Evolutionary conservation across 148 eudicot species (phyloP).

Genomic region (Euryodendron excelsum): DNA sequence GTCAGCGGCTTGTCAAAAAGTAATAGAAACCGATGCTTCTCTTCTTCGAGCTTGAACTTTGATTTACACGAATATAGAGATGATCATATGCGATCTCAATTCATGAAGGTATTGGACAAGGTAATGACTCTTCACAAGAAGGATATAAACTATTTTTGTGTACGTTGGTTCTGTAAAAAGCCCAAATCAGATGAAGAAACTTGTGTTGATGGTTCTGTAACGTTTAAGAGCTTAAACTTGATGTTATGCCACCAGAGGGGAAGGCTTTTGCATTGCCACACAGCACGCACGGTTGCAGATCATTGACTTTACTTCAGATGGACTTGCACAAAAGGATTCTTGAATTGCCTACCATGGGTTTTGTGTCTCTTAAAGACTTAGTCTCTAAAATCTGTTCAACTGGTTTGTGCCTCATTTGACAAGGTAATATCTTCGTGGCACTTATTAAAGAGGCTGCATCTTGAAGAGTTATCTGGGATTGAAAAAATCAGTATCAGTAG

Average conservation of each 20-base stretch:
- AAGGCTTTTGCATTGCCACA: neutral
- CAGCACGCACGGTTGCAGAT: neutral
- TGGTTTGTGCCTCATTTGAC: neutral
- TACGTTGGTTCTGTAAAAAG: neutral
- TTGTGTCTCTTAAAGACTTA: neutral
- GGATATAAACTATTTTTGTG: neutral
- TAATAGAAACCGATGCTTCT: too few species aligned
- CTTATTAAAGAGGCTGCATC: neutral
- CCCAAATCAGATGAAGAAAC: neutral
- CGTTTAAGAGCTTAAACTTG: neutral
- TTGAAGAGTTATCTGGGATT: neutral
- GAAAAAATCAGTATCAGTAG: neutral
- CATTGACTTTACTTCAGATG: neutral
- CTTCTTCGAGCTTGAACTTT: neutral
- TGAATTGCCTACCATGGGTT: neutral
- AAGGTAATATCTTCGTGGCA: neutral
- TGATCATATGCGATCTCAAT: neutral
- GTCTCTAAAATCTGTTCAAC: neutral
- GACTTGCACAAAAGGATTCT: neutral
- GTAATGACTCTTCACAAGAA: neutral
- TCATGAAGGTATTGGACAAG: neutral
- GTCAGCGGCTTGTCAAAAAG: too few species aligned
- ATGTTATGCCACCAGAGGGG: neutral
- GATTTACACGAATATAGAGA: neutral
- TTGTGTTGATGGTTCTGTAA: neutral